A percentile compares a stretch with the other conserved stretches of the same genome.
Conservation (phyloP, 768 basidiomycete species). For the Lyophyllum semitale region DNA sequence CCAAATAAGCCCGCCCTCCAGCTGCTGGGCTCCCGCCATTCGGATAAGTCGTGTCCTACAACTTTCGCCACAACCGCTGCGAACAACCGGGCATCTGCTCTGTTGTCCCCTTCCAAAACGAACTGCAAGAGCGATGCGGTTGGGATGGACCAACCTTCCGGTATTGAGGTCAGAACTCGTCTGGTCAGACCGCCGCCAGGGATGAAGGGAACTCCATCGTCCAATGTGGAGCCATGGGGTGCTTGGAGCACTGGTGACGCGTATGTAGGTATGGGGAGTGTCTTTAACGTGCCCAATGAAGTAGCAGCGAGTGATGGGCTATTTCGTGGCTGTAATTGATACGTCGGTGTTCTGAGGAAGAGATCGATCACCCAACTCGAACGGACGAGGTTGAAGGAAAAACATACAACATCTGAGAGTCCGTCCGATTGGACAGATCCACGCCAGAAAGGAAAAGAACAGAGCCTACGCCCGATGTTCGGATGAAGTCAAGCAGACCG, state of each 20-base stretch:
- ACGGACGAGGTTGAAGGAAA: neutral
- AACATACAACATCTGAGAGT: slow-evolving; percentile 76
- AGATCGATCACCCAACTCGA: neutral
- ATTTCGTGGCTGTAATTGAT: slow-evolving; percentile 49
- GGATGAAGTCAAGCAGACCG: slow-evolving; percentile 58
- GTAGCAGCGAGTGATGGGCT: slow-evolving; percentile 46
- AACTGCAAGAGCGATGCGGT: slow-evolving; percentile 69
- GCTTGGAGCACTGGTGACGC: slow-evolving; percentile 46
- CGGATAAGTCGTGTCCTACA: slow-evolving; percentile 36
- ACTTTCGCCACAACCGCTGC: slow-evolving; percentile 55
- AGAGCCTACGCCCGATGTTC: slow-evolving; percentile 46
- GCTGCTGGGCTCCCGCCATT: slow-evolving; percentile 67
- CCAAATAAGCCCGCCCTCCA: slow-evolving; percentile 75
- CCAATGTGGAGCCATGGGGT: slow-evolving; percentile 21
- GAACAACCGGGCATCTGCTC: slow-evolving; percentile 65
- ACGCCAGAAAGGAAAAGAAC: slow-evolving; percentile 73
- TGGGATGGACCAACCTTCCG: slow-evolving; percentile 50
- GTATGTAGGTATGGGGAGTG: slow-evolving; percentile 56
- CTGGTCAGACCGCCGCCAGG: slow-evolving; percentile 78
- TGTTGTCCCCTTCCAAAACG: slow-evolving; percentile 83
- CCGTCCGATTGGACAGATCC: slow-evolving; percentile 73
- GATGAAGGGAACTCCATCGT: slow-evolving; percentile 61
- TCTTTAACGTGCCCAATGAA: slow-evolving; percentile 41
- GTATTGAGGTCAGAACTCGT: slow-evolving; percentile 62
- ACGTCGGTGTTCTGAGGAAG: slow-evolving; percentile 60